A percentile compares a stretch with the other conserved stretches of the same genome.
Evolutionary conservation across 2,329 filamentous ascomycete genomes (phyloP).

Genomic region (Cadophora sp.): DNA sequence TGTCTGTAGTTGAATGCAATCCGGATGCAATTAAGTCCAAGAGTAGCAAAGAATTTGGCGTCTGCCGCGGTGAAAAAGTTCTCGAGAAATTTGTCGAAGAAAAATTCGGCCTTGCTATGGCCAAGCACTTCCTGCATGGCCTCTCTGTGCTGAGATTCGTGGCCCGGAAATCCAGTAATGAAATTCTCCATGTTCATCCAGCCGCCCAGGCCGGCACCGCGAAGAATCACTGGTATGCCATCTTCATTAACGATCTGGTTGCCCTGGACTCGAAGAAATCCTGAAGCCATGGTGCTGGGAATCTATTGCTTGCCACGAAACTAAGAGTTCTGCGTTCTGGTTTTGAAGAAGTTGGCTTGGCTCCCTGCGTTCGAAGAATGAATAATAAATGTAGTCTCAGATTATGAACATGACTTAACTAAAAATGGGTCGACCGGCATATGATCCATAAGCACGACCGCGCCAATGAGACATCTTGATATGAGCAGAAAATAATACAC

Average conservation of each 20-base stretch:
- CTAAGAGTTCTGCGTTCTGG: too few species aligned
- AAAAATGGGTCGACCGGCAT: too few species aligned
- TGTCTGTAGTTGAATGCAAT: slow-evolving; percentile 67
- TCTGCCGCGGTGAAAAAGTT: slow-evolving; percentile 65
- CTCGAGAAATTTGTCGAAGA: slow-evolving; percentile 57
- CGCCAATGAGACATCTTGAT: too few species aligned
- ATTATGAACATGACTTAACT: too few species aligned
- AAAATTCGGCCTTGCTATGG: slow-evolving; percentile 62
- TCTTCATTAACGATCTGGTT: slow-evolving; percentile 47
- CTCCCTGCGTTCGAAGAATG: too few species aligned
- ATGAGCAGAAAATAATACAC: too few species aligned
- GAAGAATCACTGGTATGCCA: slow-evolving; percentile 47
- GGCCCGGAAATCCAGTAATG: slow-evolving; percentile 65
- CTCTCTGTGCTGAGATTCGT: slow-evolving; percentile 61
- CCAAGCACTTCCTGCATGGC: slow-evolving; percentile 61
- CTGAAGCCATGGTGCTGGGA: slow-evolving; percentile 33
- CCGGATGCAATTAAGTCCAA: slow-evolving; percentile 64
- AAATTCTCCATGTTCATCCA: slow-evolving; percentile 66
- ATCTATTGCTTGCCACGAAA: too few species aligned
- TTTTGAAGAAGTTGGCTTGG: too few species aligned
- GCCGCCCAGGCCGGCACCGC: slow-evolving; percentile 49
- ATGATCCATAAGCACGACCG: too few species aligned
- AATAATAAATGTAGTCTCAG: too few species aligned
- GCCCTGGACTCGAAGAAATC: slow-evolving; percentile 46
- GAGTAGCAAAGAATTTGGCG: slow-evolving; percentile 61